These are phyloP conservation scores for Fusarium brevicatenulatum DNA, from an alignment of 2,329 filamentous ascomycete species.

Conservation along the genomic window DNA sequence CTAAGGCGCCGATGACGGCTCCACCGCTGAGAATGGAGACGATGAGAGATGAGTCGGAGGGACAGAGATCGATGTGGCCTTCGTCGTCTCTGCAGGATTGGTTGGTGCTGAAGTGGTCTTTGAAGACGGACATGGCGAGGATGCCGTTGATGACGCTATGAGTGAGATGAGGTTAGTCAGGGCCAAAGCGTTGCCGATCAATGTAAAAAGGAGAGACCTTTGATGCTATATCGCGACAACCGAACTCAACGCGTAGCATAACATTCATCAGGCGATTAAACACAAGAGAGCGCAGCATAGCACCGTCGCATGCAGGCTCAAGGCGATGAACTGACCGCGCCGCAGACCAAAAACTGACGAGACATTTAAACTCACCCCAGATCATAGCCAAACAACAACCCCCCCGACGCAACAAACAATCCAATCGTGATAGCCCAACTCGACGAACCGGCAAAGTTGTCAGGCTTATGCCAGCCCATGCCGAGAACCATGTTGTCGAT, in stretches of 20 bases:
- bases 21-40: slow-evolving; percentile 86
- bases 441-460: slow-evolving; percentile 78
- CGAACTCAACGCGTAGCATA: neutral
- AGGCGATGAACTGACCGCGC: neutral
- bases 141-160: slow-evolving; percentile 72
- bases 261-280: neutral
- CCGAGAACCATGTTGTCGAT: slow-evolving; percentile 66
- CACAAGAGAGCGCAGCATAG: neutral
- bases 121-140: slow-evolving; percentile 76
- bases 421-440: slow-evolving; percentile 77
- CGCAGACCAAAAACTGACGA: slow-evolving; percentile 6
- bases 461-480: slow-evolving; percentile 79
- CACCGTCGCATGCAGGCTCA: neutral
- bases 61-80: slow-evolving; percentile 56
- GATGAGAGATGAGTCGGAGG: slow-evolving; percentile 74
- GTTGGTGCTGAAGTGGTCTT: slow-evolving; percentile 68
- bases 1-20: slow-evolving; percentile 77
- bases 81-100: slow-evolving; percentile 57
- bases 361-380: slow-evolving; percentile 61
- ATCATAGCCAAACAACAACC: slow-evolving; percentile 76
- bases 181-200: neutral
- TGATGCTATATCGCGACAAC: neutral
- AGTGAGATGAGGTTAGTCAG: slow-evolving; percentile 35
- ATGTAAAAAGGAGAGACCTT: slow-evolving; percentile 9
- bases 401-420: slow-evolving; percentile 75